Evolutionary conservation across 1,284 basidiomycete species (phyloP).

Genomic region (Ceraceosorus bombacis): DNA sequence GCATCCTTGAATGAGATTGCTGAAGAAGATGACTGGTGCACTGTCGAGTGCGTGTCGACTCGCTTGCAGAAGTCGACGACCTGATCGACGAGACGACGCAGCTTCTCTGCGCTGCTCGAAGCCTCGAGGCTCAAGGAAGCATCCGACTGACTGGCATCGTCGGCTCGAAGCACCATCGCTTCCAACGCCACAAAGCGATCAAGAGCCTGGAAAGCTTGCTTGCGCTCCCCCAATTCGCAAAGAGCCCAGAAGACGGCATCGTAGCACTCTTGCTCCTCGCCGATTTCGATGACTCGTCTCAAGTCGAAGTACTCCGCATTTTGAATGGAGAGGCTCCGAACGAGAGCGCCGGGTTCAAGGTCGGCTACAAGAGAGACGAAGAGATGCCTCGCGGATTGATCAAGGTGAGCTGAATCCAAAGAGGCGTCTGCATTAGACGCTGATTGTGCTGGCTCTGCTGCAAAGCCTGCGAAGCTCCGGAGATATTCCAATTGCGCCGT

Average conservation of each 20-base stretch:
- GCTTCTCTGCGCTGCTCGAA: neutral
- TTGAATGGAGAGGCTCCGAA: constrained; percentile 61
- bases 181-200: constrained; percentile 43
- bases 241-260: constrained; percentile 78
- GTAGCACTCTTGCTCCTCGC: constrained; percentile 62
- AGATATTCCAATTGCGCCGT: constrained; percentile 70
- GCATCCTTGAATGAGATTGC: constrained; percentile 62
- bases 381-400: constrained; percentile 55
- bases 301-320: constrained; percentile 59
- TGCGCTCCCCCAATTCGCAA: constrained; percentile 60
- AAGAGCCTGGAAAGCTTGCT: constrained; percentile 50
- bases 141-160: neutral
- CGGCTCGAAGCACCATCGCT: constrained; percentile 47
- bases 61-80: no score
- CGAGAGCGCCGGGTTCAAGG: constrained; percentile 62
- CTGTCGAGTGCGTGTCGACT: constrained; percentile 20
- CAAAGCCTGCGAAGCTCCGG: constrained; percentile 58
- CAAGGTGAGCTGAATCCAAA: constrained; percentile 48
- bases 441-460: constrained; percentile 8
- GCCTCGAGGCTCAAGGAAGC: constrained; percentile 12
- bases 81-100: constrained; percentile 7
- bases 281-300: constrained; percentile 57
- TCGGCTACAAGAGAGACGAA: constrained; percentile 70
- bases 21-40: constrained; percentile 23
- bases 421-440: neutral